Base-by-base conservation (phyloP, 2,329 filamentous ascomycete genomes). In the Lecanosticta acicola region DNA sequence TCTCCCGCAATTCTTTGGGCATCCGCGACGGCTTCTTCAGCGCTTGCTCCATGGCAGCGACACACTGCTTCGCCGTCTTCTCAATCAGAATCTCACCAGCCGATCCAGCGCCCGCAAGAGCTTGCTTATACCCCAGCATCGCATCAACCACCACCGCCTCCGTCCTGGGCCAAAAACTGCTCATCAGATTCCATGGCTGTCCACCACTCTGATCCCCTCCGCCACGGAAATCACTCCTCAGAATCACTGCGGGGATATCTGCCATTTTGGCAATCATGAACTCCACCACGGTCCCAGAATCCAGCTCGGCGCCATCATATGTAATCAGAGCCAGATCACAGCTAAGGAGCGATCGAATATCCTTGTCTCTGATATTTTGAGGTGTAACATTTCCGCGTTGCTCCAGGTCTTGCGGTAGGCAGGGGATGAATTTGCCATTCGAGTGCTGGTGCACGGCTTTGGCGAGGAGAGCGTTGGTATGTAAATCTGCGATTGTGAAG, bases 171-270 rank as follows among this genome's bases (percentile, higher is more conserved):
- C 45, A 52, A 17, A 49, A 49, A 32, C 40, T 45, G 20, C 40
- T 47, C 50, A 52, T 52, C 17, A 52, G 20, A 35, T 52, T 52
- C 50, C 50, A 52, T 3, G 50, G 50, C 39, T 52, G 46, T 2
- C 43, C 40, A 13, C 29, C 39, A 1, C 24, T 43, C 24, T 52
- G 50, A 32, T 52, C 50, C 7, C 50, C 50, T 5, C 50, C 50
- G 26, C 43, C 43, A 10, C 50, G 35, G 20, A 52, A 52, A 17
- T 52, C 50, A 17, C 43, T 47, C n/a, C 50, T 11, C 26, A 52
- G 38, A 2, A 52, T 49, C 3, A 52, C 50, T n/a, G 32, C 36
- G 2, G 50, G 50, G 18, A 52, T 47, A 34, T 52, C 50, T 3
- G 50, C 50, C 24, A 52, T 43, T 13, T 52, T 52, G 2, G 50